Conservation (phyloP, 345 rosid genomes). For the Lumnitzera racemosa region DNA sequence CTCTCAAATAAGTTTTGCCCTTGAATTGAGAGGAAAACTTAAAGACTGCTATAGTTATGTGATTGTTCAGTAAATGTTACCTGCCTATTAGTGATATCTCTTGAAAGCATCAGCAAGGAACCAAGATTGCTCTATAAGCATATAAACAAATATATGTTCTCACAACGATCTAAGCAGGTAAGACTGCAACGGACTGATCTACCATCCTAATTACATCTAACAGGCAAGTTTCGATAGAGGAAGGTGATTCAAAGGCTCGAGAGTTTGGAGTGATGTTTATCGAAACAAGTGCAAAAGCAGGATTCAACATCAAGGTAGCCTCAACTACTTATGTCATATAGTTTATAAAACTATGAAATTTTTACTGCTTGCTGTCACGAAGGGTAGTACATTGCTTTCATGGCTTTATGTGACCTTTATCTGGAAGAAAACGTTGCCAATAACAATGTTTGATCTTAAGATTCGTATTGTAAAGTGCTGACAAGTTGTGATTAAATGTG, state of each 20-base stretch:
- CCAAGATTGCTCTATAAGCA: background rate
- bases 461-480: background rate
- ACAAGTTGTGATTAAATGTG: background rate
- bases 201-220: conserved; percentile 5
- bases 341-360: background rate
- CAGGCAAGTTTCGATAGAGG: conserved; percentile 97
- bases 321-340: background rate
- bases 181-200: background rate
- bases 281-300: conserved; percentile 95
- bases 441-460: too few relatives aligned
- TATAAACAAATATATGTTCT: too few relatives aligned
- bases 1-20: too few relatives aligned
- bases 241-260: conserved; percentile 79
- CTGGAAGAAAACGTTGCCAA: too few relatives aligned
- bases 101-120: background rate
- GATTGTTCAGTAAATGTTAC: too few relatives aligned
- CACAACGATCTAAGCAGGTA: background rate
- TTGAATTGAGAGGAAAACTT: too few relatives aligned
- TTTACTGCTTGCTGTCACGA: background rate
- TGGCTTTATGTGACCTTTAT: too few relatives aligned
- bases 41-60: too few relatives aligned
- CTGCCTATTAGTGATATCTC: too few relatives aligned
- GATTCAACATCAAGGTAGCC: conserved; percentile 84
- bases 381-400: too few relatives aligned
- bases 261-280: conserved; percentile 86